phyloP scores from a whole-genome alignment of 371 early-diverging fungal genomes.

The Apophysomyces variabilis region DNA sequence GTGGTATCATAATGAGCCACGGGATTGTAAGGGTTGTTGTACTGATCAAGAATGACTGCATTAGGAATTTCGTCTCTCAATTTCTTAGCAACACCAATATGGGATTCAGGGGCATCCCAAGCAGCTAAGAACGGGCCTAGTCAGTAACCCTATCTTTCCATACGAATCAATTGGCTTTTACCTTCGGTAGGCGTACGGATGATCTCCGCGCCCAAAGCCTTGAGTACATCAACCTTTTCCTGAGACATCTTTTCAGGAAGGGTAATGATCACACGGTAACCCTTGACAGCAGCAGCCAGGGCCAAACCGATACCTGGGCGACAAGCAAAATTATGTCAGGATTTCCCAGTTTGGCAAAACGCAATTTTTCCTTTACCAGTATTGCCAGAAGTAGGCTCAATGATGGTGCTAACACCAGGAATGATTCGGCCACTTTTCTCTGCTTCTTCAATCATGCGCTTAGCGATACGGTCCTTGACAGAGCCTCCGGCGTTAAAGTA shows the following conservation, averaged over 20 bases:
- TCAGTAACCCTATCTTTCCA: background rate
- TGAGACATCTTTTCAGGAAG: slow-evolving; percentile 98
- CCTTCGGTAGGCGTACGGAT: slow-evolving; percentile 96
- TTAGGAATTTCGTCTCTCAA: slow-evolving; percentile 92
- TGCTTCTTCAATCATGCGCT: slow-evolving; percentile 94
- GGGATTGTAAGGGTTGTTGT: slow-evolving; percentile 94
- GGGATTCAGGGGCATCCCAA: slow-evolving; percentile 96
- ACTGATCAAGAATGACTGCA: slow-evolving; percentile 96
- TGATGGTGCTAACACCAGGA: slow-evolving; percentile 88
- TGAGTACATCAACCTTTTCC: slow-evolving; percentile 97
- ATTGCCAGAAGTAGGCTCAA: slow-evolving; percentile 97
- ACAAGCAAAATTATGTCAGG: slow-evolving; percentile 1
- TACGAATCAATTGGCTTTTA: slow-evolving; percentile 1
- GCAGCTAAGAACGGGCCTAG: slow-evolving; percentile 63
- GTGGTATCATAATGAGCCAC: slow-evolving; percentile 94
- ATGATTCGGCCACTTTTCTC: slow-evolving; percentile 88
- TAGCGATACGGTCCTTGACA: slow-evolving; percentile 97
- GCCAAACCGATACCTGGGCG: slow-evolving; percentile 82
- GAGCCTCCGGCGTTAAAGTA: slow-evolving; percentile 98
- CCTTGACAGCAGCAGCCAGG: slow-evolving; percentile 94
- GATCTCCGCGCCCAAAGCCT: slow-evolving; percentile 96
- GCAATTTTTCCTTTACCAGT: slow-evolving; percentile 62
- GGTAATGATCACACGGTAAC: slow-evolving; percentile 95
- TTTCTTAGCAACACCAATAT: slow-evolving; percentile 94
- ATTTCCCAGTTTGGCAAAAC: background rate